Evolutionary conservation across 2,329 filamentous ascomycete genomes (phyloP).

Genomic region (Thielaviopsis euricoi): DNA sequence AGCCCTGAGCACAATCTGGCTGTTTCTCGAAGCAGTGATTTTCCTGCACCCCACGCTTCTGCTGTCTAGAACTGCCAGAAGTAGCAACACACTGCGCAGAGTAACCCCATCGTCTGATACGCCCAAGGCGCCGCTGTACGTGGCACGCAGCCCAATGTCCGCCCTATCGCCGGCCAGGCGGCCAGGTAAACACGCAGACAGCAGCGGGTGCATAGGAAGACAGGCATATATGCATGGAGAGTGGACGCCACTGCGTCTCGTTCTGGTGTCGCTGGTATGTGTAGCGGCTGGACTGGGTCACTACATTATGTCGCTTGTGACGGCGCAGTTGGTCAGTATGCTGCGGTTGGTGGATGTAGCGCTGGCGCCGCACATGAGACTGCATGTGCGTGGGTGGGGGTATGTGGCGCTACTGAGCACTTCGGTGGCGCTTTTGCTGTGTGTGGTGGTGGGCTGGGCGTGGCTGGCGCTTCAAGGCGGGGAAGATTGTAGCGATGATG

Average conservation of each 20-base stretch:
- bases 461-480: no score
- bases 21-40: background rate
- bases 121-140: no score
- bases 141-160: no score
- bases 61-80: background rate
- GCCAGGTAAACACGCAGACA: no score
- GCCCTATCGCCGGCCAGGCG: no score
- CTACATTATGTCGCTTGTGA: constrained; percentile 3
- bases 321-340: constrained; percentile 2
- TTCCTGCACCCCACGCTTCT: background rate
- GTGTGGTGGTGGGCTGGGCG: background rate
- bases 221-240: no score
- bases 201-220: no score
- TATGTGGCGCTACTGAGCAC: background rate
- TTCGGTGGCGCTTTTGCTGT: background rate
- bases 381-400: background rate
- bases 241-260: background rate
- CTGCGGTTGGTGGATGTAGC: background rate
- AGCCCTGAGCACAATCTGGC: background rate
- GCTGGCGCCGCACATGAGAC: background rate
- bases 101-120: no score
- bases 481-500: no score
- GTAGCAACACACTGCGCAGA: background rate
- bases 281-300: background rate
- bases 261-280: background rate